These are phyloP conservation scores for Aspergillus costaricaensis DNA, from an alignment of 2,329 filamentous ascomycete species.

Conservation along the genomic window DNA sequence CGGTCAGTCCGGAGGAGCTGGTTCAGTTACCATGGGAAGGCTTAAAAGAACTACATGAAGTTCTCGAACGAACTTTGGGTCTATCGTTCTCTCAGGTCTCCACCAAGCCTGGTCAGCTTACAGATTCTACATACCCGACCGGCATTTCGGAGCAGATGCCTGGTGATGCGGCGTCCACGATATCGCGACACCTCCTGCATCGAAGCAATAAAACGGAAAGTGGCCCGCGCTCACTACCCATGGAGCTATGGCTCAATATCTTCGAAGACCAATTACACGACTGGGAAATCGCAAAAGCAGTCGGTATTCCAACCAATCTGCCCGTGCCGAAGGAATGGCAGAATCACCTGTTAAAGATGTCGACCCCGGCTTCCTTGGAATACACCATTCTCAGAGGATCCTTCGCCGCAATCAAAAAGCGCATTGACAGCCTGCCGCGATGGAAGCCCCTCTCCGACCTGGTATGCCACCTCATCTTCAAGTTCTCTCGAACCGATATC, in stretches of 20 bases:
- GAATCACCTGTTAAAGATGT: slow-evolving; percentile 62
- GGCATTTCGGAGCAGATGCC: slow-evolving; percentile 47
- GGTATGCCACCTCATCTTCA: slow-evolving; percentile 85
- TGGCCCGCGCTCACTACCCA: slow-evolving; percentile 59
- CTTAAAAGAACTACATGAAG: slow-evolving; percentile 33
- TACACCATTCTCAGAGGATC: slow-evolving; percentile 78
- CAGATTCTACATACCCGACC: slow-evolving; percentile 11
- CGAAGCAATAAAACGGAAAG: slow-evolving; percentile 22
- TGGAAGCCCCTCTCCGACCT: slow-evolving; percentile 75
- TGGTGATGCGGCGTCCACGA: slow-evolving; percentile 36
- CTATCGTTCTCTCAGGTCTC: slow-evolving; percentile 21
- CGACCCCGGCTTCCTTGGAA: slow-evolving; percentile 74
- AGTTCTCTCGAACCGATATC: slow-evolving; percentile 80
- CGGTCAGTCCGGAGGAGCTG: slow-evolving; percentile 59
- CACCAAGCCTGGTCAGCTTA: background rate
- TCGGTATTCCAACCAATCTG: slow-evolving; percentile 78
- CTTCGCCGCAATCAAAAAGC: slow-evolving; percentile 69
- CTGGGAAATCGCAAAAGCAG: slow-evolving; percentile 83
- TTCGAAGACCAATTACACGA: slow-evolving; percentile 76
- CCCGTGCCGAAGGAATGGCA: slow-evolving; percentile 74
- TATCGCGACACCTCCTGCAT: slow-evolving; percentile 26
- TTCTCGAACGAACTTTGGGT: slow-evolving; percentile 28
- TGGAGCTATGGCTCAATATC: slow-evolving; percentile 87
- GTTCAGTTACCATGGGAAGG: slow-evolving; percentile 55
- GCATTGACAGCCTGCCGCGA: slow-evolving; percentile 68